phyloP scores from a whole-genome alignment of 805 yeast genomes.

The Starmerella apicola region DNA sequence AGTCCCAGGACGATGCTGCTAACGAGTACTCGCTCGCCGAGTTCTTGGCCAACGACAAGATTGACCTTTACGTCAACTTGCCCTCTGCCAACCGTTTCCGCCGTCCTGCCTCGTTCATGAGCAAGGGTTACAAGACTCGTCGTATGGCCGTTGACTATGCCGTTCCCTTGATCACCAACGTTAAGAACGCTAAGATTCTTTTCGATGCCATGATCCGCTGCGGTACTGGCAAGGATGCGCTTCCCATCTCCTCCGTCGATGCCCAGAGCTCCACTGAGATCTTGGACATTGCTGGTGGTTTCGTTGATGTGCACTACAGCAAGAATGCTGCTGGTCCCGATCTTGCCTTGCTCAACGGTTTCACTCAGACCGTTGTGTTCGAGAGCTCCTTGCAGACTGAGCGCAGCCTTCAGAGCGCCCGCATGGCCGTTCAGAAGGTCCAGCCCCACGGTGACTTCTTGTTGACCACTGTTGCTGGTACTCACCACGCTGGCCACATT shows the following conservation, averaged over 20 bases:
- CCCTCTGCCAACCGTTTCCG: conserved; percentile 96
- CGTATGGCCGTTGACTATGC: conserved; percentile 99
- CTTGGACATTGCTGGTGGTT: conserved; percentile 62
- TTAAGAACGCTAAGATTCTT: conserved; percentile 88
- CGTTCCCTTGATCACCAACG: conserved; percentile 93
- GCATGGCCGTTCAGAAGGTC: conserved; percentile 37
- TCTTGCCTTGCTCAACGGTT: conserved; percentile 69
- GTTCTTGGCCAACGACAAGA: conserved; percentile 91
- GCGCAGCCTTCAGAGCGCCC: conserved; percentile 53
- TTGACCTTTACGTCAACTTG: conserved; percentile 89
- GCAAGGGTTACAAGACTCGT: conserved; percentile 95
- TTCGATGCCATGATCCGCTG: conserved; percentile 53
- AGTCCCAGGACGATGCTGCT: conserved; percentile 60
- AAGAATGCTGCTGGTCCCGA: conserved; percentile 51
- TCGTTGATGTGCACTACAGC: conserved; percentile 69
- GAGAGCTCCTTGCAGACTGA: conserved; percentile 51
- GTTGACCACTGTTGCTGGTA: conserved; percentile 72
- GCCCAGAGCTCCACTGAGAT: conserved; percentile 85
- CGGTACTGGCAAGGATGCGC: conserved; percentile 35
- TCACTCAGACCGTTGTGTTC: conserved; percentile 69
- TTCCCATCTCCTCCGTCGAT: conserved; percentile 55
- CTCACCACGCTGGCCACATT: conserved; percentile 52
- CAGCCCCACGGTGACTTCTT: conserved; percentile 53
- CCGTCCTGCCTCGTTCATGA: conserved; percentile 96
- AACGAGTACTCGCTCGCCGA: conserved; percentile 84